Base-by-base conservation (phyloP, 352 stramenopile species). In the Globisporangium takayamanum region DNA sequence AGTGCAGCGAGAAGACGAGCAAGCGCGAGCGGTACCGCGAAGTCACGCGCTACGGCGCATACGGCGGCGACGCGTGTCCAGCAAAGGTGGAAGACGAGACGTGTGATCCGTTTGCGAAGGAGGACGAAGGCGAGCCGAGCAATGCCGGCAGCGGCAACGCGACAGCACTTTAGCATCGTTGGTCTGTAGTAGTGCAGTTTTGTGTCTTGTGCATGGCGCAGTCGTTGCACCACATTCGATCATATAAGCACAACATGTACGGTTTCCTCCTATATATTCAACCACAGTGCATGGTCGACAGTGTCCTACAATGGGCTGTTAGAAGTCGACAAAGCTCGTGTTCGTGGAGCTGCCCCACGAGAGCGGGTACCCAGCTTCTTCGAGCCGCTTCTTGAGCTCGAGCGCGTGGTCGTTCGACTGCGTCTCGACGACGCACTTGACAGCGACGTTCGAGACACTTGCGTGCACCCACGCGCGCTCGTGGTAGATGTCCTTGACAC, bases 401-500 rank as follows among this genome's bases (percentile, higher is more conserved):
- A 96, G 69, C 5, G 79, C 89, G 66, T 98, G 94, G 42, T 98
- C 93, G 53, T 81, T 92, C 26, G 90, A 97, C 71, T 97, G 88
- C 11, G 96, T 92, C 73, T 99, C 96, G 8, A 98, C 88, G 55
- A 98, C 94, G 56, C 92, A 98, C 71, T 98, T 98, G 30, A 98
- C 92, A 4, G 96, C 83, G 7, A 99, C 96, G 59, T 97, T 87
- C 60, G 96, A 97, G 28, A 99, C 96, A 51, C 86, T 97, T 26
- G 89, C 84, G 69, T 98, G 89, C 37, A 99, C 86, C 88, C 96
- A 99, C 20, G 94, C 92, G 36, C 96, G 89, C 70, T 99, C 94
- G 74, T 99, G 96, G 74, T 98, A 98, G 58, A 99, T 98, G 69
- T 99, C 96, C 72, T 98, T 98, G 45, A 98, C 95, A 55, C 80